Conservation (phyloP, 495 filamentous ascomycete species). For the Talaromyces ruber region DNA sequence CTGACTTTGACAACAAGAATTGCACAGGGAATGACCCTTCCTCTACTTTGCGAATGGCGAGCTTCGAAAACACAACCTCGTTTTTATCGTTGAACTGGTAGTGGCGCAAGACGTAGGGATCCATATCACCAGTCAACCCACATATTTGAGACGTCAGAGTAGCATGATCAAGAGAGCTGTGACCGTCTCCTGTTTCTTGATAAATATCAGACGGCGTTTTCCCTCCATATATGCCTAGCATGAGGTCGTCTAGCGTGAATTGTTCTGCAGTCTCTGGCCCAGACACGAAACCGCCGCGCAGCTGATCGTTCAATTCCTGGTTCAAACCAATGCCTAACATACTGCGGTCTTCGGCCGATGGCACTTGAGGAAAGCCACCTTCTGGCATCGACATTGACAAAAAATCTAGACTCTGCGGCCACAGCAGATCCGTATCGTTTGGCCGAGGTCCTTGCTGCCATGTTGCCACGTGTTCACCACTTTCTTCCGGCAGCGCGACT, state of each 20-base stretch:
- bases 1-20: not conserved
- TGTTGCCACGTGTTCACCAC: not conserved
- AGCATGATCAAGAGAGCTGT: not conserved
- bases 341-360: not conserved
- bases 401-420: not conserved
- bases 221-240: not conserved
- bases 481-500: not conserved
- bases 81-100: not conserved
- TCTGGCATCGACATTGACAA: not conserved
- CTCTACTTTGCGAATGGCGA: not conserved
- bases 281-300: not conserved
- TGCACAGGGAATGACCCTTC: not conserved
- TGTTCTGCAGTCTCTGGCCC: not conserved
- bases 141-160: not conserved
- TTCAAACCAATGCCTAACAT: not conserved
- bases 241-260: not conserved
- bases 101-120: slow-evolving; percentile 1
- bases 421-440: not conserved
- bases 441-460: not conserved
- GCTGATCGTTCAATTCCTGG: not conserved
- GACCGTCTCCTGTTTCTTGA: not conserved
- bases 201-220: not conserved
- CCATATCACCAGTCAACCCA: not conserved
- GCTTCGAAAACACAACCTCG: slow-evolving; percentile 1
- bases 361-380: not conserved